Conservation (phyloP, 2,329 filamentous ascomycete species). For the Colletotrichum echinochloae region DNA sequence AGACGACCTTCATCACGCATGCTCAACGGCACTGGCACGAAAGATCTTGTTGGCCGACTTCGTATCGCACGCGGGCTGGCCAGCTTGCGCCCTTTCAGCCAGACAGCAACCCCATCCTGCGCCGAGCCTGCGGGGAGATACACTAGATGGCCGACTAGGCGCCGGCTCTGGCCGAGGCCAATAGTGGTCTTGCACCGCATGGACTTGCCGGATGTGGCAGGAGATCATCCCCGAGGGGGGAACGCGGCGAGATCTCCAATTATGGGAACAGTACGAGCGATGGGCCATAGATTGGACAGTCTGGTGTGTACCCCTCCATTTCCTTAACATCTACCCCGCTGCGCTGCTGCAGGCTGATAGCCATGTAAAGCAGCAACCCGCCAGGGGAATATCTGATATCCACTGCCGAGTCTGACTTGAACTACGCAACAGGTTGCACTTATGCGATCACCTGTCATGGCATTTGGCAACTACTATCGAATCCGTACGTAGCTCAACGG, state of each 20-base stretch:
- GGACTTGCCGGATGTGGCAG: slow-evolving; percentile 27
- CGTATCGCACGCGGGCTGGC: not conserved
- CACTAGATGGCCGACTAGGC: not conserved
- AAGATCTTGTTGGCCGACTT: not conserved
- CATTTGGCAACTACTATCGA: not conserved
- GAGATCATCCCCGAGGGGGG: not conserved
- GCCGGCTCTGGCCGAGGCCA: slow-evolving; percentile 20
- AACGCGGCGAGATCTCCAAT: slow-evolving; percentile 20
- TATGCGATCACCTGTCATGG: slow-evolving; percentile 4
- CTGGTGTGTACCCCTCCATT: slow-evolving; percentile 15
- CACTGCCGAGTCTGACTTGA: not conserved
- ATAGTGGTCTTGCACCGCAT: slow-evolving; percentile 21
- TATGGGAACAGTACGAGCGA: not conserved
- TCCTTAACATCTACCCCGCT: slow-evolving; percentile 14
- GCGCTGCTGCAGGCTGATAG: not conserved
- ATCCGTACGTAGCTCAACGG: slow-evolving; percentile 3
- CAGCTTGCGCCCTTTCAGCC: not conserved
- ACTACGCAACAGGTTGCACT: not conserved
- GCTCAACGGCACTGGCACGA: not conserved
- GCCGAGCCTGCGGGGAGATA: not conserved
- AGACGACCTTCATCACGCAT: not conserved
- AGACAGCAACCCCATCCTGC: not conserved
- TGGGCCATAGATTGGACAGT: slow-evolving; percentile 2
- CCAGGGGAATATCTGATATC: not conserved
- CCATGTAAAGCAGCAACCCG: not conserved